Base-by-base conservation (phyloP, 2,329 filamentous ascomycete genomes). In the Harringtonia lauricola region DNA sequence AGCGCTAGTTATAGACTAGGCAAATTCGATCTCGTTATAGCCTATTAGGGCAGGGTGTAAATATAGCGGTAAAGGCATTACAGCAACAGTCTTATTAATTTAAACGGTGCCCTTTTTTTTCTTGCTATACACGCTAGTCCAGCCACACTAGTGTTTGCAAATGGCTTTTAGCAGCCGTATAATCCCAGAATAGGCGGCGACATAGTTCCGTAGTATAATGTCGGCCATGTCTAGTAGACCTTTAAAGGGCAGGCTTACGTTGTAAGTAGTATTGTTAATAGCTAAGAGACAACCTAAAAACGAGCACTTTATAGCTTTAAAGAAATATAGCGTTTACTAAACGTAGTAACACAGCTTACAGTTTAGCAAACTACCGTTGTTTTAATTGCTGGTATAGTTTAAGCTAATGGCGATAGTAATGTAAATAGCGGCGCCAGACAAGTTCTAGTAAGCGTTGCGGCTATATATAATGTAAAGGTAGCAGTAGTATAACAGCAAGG, bases 321-420 rank as follows among this genome's bases (percentile, higher is more conserved):
- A 58, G 19, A 46, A 48, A 42, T 56, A 57, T 30, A 57, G 21
- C 5, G 55, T 57, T 54, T 55, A 58, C 55, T 54, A 58, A 12
- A 55, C 49, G 13, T 52, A 42, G 37, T 55, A 54, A 13, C 55
- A 50, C 12, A 55, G 49, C 38, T 55, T 47, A 14, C 49, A 45
- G 17, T 54, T 46, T 2, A 54, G 39, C 39, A 70, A 63, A 12
- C 54, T 56, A 0, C 41, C 37, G 21, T 43, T 43, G 9, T 34
- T 22, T 18, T 43, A 30, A n/a, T 22, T 26, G n/a, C 33, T 34
- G 34, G 38, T 43, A 8, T 34, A 22, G 26, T 43, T 34, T n/a
- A 43, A 26, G 15, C 41, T 34, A 17, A 38, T 38, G 15, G 41
- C 34, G 28, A 43, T 31, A 6, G 41, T 34, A 3, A 43, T 39